Evolutionary conservation across 768 basidiomycete species (phyloP).

Genomic region (Podaxis sp.): DNA sequence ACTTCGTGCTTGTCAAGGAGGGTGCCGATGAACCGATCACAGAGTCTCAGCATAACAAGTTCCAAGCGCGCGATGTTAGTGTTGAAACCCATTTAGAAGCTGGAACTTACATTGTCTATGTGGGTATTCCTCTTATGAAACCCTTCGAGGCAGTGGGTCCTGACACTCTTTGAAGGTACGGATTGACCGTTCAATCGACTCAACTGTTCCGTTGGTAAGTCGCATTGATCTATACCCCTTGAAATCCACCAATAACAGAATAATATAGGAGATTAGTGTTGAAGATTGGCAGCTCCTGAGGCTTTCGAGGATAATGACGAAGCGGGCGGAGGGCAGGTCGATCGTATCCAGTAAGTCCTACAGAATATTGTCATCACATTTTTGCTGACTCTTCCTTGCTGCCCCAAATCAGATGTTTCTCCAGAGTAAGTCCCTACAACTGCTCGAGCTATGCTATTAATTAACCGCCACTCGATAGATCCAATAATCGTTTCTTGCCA

Average conservation of each 20-base stretch:
- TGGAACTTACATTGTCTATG: constrained; percentile 45
- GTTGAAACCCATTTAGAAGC: constrained; percentile 38
- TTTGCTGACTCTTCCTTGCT: constrained; percentile 18
- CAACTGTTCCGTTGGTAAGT: constrained; percentile 5
- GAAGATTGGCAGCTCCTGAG: constrained; percentile 37
- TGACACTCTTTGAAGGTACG: constrained; percentile 25
- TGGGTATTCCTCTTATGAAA: constrained; percentile 14
- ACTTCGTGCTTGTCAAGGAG: constrained; percentile 48
- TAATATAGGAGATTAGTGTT: constrained; percentile 19
- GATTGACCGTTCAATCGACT: constrained; percentile 24
- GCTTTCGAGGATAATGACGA: constrained; percentile 38
- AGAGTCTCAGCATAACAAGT: constrained; percentile 33
- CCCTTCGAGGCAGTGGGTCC: neutral
- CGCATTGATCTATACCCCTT: neutral
- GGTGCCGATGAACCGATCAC: constrained; percentile 37
- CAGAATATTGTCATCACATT: neutral
- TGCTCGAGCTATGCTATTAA: constrained; percentile 12
- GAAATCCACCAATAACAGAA: neutral
- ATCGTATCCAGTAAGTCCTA: constrained; percentile 41
- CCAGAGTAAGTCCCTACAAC: constrained; percentile 7
- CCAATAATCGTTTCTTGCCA: constrained; percentile 29
- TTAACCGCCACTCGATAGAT: constrained; percentile 6
- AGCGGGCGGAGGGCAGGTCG: constrained; percentile 43
- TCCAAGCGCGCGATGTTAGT: constrained; percentile 39
- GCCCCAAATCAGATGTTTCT: constrained; percentile 15